phyloP scores from a whole-genome alignment of 331 rosid species.

The Pyracantha coccinea region DNA sequence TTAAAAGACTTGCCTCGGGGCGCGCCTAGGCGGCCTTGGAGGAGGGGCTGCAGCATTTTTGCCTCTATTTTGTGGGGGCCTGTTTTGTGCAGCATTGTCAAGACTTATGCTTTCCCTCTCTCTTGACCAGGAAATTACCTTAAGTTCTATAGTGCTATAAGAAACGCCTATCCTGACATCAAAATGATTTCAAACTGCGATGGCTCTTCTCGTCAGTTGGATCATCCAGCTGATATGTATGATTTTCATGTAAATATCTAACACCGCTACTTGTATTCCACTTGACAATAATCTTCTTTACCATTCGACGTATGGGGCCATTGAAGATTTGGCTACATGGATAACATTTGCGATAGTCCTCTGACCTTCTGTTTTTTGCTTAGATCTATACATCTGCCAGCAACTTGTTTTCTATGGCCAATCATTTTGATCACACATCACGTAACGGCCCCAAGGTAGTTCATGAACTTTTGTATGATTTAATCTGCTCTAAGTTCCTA shows the following conservation, averaged over 20 bases:
- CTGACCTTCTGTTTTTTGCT: slow-evolving; percentile 7
- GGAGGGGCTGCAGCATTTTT: too few relatives aligned
- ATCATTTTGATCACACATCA: slow-evolving; percentile 37
- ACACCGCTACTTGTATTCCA: slow-evolving; percentile 7
- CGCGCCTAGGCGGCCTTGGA: too few relatives aligned
- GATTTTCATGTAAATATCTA: slow-evolving; percentile 72
- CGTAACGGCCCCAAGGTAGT: slow-evolving; percentile 68
- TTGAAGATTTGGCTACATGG: neutral
- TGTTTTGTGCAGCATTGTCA: too few relatives aligned
- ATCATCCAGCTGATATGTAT: slow-evolving; percentile 86
- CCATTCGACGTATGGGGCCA: neutral
- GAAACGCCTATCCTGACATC: slow-evolving; percentile 70
- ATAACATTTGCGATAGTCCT: neutral
- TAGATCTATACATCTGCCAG: slow-evolving; percentile 64
- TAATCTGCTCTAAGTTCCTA: neutral
- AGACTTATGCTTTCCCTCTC: neutral
- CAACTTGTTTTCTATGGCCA: slow-evolving; percentile 45
- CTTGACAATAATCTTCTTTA: neutral
- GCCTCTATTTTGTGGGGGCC: too few relatives aligned
- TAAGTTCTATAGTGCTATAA: slow-evolving; percentile 60
- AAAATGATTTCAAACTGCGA: slow-evolving; percentile 86
- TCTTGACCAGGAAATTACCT: slow-evolving; percentile 66
- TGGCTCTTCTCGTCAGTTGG: slow-evolving; percentile 54
- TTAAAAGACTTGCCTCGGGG: too few relatives aligned
- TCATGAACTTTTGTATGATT: neutral